A percentile compares a stretch with the other conserved stretches of the same genome.
Conservation (phyloP, 495 filamentous ascomycete genomes). For the Xylaria venustula region DNA sequence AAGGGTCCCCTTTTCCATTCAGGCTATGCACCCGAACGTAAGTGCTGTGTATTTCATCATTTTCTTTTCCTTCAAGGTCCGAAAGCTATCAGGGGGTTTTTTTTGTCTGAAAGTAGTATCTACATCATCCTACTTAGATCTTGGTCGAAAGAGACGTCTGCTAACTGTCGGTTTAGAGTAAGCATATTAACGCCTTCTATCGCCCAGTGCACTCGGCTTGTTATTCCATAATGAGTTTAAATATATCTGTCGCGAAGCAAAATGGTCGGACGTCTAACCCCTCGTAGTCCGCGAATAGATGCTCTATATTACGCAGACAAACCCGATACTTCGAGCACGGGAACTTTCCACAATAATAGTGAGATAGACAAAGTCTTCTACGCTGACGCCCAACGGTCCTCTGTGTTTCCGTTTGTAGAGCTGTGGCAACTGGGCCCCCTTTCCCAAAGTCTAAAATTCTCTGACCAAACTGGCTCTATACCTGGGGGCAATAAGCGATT, state of each 20-base stretch:
- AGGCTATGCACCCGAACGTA: not conserved
- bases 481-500: not conserved
- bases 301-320: not conserved
- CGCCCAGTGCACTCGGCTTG: not conserved
- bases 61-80: not conserved
- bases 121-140: no score
- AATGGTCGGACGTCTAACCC: no score
- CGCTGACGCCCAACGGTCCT: not conserved
- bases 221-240: no score
- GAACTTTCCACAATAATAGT: not conserved
- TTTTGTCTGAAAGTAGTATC: not conserved
- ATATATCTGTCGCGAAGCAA: no score
- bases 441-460: not conserved
- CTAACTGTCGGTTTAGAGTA: not conserved
- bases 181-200: no score
- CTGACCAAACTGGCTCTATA: not conserved
- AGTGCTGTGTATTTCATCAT: not conserved
- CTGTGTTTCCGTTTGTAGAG: not conserved
- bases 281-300: constrained; percentile 3
- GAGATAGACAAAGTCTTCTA: not conserved
- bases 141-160: not conserved
- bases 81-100: not conserved
- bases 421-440: not conserved
- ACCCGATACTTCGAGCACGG: not conserved
- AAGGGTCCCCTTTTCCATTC: not conserved